A percentile compares a stretch with the other conserved stretches of the same genome.
phyloP scores from a whole-genome alignment of 2,329 filamentous ascomycete species.

The Coleophoma cylindrospora region DNA sequence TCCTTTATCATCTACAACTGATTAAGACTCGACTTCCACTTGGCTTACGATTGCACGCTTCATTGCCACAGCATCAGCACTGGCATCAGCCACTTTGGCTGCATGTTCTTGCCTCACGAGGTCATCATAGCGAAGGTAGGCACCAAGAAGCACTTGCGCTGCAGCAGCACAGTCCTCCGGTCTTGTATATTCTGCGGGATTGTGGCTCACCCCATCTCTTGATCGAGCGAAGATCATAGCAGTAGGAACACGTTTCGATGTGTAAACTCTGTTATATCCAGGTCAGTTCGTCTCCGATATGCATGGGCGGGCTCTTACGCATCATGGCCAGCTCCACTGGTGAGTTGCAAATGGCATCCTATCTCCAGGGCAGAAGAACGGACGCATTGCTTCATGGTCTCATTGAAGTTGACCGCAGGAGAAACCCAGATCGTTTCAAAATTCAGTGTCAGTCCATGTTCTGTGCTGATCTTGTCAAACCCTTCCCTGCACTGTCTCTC shows the following conservation, averaged over 20 bases:
- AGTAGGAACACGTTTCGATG: conserved; percentile 20
- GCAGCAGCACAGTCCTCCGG: conserved; percentile 39
- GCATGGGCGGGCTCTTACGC: not conserved
- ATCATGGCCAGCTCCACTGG: conserved; percentile 21
- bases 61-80: not conserved
- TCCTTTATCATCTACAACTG: not conserved
- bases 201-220: conserved; percentile 21
- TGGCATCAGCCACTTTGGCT: not conserved
- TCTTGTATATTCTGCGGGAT: conserved; percentile 15
- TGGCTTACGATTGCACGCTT: not conserved
- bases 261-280: conserved; percentile 25
- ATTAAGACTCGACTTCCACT: not conserved
- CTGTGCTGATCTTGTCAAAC: conserved; percentile 10
- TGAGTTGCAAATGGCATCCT: conserved; percentile 15
- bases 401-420: conserved; percentile 16
- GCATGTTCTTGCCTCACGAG: conserved; percentile 2
- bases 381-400: conserved; percentile 16
- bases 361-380: conserved; percentile 7
- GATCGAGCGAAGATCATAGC: conserved; percentile 26
- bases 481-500: conserved; percentile 6
- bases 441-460: conserved; percentile 10
- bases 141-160: conserved; percentile 35
- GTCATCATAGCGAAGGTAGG: conserved; percentile 28
- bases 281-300: conserved; percentile 6
- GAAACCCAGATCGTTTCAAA: conserved; percentile 11